Percentiles rank a stretch among this genome's conserved stretches.
Evolutionary conservation across 1,139 yeast genomes (phyloP).

Genomic region (Pichia sp.): DNA sequence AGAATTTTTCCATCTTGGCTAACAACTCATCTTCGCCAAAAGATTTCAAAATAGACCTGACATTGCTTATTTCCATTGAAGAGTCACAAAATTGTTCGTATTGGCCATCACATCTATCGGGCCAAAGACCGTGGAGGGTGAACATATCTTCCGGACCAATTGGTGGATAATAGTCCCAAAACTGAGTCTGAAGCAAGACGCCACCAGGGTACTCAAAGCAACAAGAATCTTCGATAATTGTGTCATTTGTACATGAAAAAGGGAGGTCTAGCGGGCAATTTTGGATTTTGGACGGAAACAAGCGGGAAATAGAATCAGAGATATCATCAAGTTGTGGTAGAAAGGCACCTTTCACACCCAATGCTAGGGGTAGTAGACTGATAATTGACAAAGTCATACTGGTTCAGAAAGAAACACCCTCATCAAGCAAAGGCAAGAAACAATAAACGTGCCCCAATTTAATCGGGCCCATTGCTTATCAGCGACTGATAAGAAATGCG

Average conservation of each 20-base stretch:
- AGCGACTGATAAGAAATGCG: too few relatives aligned
- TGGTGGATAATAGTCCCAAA: conserved; percentile 89
- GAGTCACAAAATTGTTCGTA: conserved; percentile 72
- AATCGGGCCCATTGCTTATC: too few relatives aligned
- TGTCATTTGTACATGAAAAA: conserved; percentile 46
- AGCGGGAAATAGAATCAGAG: neutral
- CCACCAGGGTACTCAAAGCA: conserved; percentile 92
- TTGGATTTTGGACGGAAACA: neutral
- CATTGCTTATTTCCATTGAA: conserved; percentile 47
- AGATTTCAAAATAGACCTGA: conserved; percentile 41
- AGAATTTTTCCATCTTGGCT: conserved; percentile 46
- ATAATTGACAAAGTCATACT: too few relatives aligned
- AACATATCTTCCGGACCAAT: conserved; percentile 71
- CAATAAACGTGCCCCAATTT: too few relatives aligned
- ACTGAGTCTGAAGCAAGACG: conserved; percentile 75
- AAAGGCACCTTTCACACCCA: too few relatives aligned
- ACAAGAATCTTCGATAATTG: conserved; percentile 48
- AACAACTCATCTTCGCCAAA: conserved; percentile 46
- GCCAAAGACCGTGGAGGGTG: conserved; percentile 85
- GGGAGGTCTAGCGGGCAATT: conserved; percentile 63
- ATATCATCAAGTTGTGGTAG: too few relatives aligned
- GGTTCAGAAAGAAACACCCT: too few relatives aligned
- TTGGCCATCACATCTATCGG: conserved; percentile 71
- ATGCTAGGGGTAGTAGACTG: too few relatives aligned
- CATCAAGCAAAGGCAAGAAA: too few relatives aligned